Conservation (phyloP, 768 basidiomycete genomes). For the Tulasnella sp. region DNA sequence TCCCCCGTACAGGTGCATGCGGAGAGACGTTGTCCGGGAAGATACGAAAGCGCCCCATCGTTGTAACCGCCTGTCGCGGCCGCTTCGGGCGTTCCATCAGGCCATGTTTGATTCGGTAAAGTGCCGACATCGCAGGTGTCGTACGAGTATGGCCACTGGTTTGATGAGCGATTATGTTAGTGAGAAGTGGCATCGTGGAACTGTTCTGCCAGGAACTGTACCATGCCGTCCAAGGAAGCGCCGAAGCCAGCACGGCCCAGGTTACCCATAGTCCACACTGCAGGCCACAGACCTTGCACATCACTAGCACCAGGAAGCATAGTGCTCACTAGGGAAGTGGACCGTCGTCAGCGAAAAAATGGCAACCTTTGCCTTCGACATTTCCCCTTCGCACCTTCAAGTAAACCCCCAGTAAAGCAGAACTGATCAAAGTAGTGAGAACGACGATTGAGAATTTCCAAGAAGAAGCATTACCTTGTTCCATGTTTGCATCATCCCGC, state of each 20-base stretch:
- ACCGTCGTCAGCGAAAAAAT: not conserved
- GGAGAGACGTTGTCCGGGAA: slow-evolving; percentile 79
- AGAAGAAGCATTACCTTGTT: slow-evolving; percentile 42
- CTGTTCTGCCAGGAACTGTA: not conserved
- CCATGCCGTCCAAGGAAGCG: slow-evolving; percentile 69
- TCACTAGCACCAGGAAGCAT: slow-evolving; percentile 5
- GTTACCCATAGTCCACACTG: slow-evolving; percentile 55
- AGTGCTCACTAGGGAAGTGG: slow-evolving; percentile 9
- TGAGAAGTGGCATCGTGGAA: not conserved
- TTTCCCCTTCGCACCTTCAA: slow-evolving; percentile 28
- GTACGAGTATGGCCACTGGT: slow-evolving; percentile 31
- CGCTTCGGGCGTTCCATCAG: slow-evolving; percentile 15
- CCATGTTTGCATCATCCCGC: slow-evolving; percentile 40
- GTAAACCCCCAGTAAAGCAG: slow-evolving; percentile 82
- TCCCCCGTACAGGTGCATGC: slow-evolving; percentile 82
- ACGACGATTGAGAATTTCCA: not conserved
- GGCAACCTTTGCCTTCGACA: not conserved
- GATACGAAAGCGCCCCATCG: slow-evolving; percentile 55
- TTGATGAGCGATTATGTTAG: not conserved
- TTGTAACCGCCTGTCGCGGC: not conserved
- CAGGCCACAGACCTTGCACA: slow-evolving; percentile 19
- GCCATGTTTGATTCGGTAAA: slow-evolving; percentile 66
- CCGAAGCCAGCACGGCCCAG: slow-evolving; percentile 85
- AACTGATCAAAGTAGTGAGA: slow-evolving; percentile 29
- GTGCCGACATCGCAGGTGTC: slow-evolving; percentile 92